Conservation (phyloP, 1,139 yeast genomes). For the Chernovozyma sophiae-reginae region DNA sequence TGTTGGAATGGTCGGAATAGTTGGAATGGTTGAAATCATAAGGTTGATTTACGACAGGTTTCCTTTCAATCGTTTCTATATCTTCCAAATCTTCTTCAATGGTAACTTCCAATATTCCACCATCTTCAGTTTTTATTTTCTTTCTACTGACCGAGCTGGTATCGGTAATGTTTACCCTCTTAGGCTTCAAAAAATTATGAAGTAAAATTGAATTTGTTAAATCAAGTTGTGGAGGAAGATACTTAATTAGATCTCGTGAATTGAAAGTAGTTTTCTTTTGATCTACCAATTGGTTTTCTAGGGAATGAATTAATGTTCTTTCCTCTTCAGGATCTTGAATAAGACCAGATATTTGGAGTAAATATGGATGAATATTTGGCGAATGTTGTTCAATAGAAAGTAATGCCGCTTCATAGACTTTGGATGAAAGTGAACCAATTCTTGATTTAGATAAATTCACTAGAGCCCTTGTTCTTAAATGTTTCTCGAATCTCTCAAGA, state of each 20-base stretch:
- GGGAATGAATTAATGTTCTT: constrained; percentile 20
- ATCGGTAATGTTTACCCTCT: constrained; percentile 23
- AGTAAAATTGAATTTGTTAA: constrained; percentile 47
- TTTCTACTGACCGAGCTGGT: constrained; percentile 18
- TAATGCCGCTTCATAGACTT: constrained; percentile 60
- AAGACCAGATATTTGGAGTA: constrained; percentile 33
- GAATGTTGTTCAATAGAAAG: constrained; percentile 54
- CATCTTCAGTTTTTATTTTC: constrained; percentile 44
- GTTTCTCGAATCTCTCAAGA: constrained; percentile 62
- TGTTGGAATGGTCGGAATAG: background rate
- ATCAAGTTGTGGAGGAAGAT: constrained; percentile 42
- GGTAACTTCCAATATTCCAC: constrained; percentile 7
- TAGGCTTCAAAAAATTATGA: constrained; percentile 32
- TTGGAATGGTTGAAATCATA: background rate
- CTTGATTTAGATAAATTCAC: constrained; percentile 61
- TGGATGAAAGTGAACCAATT: constrained; percentile 65
- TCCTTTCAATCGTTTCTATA: background rate
- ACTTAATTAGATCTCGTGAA: constrained; percentile 50
- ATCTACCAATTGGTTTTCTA: constrained; percentile 37
- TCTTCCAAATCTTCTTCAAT: constrained; percentile 19
- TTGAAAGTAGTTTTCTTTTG: constrained; percentile 42
- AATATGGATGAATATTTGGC: constrained; percentile 34
- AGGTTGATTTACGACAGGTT: background rate
- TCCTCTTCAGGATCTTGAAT: constrained; percentile 40
- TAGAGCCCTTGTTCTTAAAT: constrained; percentile 61